These are phyloP conservation scores for Wickerhamiella australiensis DNA, from an alignment of 805 yeast genomes.

Conservation along the genomic window DNA sequence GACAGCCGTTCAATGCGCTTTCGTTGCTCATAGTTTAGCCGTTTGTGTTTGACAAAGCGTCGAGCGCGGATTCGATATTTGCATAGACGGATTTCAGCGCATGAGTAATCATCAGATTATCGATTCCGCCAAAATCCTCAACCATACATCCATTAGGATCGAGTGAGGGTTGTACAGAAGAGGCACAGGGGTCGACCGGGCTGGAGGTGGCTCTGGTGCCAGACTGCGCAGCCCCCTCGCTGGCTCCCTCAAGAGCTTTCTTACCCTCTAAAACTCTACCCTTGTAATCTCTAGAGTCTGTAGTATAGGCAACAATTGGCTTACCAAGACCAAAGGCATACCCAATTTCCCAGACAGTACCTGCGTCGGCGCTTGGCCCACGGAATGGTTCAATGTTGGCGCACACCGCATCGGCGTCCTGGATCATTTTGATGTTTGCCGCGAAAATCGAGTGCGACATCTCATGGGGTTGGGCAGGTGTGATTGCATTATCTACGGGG, in stretches of 20 bases:
- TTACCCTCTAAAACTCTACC: neutral
- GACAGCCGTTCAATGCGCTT: slow-evolving; percentile 41
- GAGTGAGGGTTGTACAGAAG: neutral
- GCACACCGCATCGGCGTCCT: slow-evolving; percentile 12
- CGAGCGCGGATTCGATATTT: slow-evolving; percentile 11
- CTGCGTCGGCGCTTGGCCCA: slow-evolving; percentile 16
- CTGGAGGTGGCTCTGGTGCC: no score
- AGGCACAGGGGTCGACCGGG: no score
- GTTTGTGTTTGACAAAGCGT: slow-evolving; percentile 2
- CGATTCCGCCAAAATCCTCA: slow-evolving; percentile 13
- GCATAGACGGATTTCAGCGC: slow-evolving; percentile 5
- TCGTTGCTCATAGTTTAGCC: slow-evolving; percentile 22
- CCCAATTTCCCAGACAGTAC: slow-evolving; percentile 16
- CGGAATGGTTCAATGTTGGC: slow-evolving; percentile 15
- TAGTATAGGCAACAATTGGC: slow-evolving; percentile 11
- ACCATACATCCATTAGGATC: slow-evolving; percentile 6
- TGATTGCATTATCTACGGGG: slow-evolving; percentile 12
- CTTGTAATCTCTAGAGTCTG: slow-evolving; percentile 8
- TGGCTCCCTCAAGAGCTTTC: no score
- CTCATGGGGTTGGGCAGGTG: neutral
- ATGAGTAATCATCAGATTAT: slow-evolving; percentile 15
- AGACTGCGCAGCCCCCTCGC: no score
- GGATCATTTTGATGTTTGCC: slow-evolving; percentile 12
- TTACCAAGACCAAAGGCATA: slow-evolving; percentile 13
- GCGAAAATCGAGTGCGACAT: slow-evolving; percentile 12